Conservation (phyloP, 768 basidiomycete genomes). For the Mycena crocata region DNA sequence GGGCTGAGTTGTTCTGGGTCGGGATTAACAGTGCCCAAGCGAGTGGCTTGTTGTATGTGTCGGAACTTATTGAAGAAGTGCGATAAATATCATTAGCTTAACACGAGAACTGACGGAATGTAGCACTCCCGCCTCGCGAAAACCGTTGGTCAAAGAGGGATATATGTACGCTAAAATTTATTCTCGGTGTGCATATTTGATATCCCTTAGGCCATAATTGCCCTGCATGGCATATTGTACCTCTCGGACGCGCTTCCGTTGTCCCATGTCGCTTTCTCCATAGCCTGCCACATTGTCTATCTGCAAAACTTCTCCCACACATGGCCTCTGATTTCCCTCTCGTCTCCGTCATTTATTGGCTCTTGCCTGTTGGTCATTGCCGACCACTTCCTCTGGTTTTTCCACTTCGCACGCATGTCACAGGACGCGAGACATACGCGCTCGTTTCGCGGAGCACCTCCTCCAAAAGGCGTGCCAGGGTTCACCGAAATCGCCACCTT, state of each 20-base stretch:
- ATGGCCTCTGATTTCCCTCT: conserved; percentile 95
- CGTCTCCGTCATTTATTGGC: conserved; percentile 84
- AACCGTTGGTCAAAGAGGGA: conserved; percentile 82
- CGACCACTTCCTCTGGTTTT: conserved; percentile 98
- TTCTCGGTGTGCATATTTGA: conserved; percentile 15
- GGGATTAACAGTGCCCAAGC: conserved; percentile 59
- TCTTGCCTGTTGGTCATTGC: conserved; percentile 88
- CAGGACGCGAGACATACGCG: conserved; percentile 70
- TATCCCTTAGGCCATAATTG: conserved; percentile 75
- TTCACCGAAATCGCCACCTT: conserved; percentile 87
- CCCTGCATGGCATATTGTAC: conserved; percentile 81
- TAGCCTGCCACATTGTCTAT: conserved; percentile 88
- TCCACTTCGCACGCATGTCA: conserved; percentile 84
- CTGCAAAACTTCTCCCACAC: conserved; percentile 89
- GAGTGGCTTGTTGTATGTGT: conserved; percentile 92
- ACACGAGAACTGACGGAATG: too few relatives aligned
- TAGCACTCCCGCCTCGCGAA: conserved; percentile 89
- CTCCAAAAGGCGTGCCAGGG: conserved; percentile 48
- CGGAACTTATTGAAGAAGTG: conserved; percentile 97
- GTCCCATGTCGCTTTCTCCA: conserved; percentile 77
- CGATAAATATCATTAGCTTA: too few relatives aligned
- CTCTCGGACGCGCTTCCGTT: conserved; percentile 86
- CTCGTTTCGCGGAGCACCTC: conserved; percentile 55
- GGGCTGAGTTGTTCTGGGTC: neutral
- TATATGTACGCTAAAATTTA: conserved; percentile 74